Evolutionary conservation across 306 rosid genomes (phyloP), one percentile per base, ranked within the genome.

Genomic region (Vigna mungo): DNA sequence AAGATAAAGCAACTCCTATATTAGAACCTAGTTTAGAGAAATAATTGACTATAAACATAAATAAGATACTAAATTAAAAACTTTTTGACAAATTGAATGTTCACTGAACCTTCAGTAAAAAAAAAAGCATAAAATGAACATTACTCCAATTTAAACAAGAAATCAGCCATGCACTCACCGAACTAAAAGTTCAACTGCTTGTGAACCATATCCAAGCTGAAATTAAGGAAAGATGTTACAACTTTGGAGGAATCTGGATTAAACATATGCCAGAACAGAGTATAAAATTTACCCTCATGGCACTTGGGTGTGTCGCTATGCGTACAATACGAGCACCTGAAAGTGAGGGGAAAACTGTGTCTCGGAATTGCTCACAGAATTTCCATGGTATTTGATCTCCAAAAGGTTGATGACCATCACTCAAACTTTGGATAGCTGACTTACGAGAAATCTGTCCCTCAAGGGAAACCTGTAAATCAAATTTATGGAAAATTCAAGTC

Each of bases 341-440:
- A 55, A 95, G 95, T 55, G 88, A 86, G 20, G 98, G 98, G 49
- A 95, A 92, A 77, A 78, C 92, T 0, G 91, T 87, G 78, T 92
- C 98, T 70, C 91, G 96, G 74, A 90, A 95, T 81, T 90, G 96
- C 85, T 95, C 99, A 82, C 90, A 88, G 78, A 95, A 90, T 84
- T 95, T 95, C 97, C 97, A 92, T 41, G 99, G 96, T 80, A 92
- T 88, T 87, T 92, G 97, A 82, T 95, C 99, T 68, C 99, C 99
- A 76, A 14, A 85, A 64, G 97, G 99, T 81, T 86, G 92, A 86
- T 80, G 88, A 81, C 99, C 97, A 80, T 85, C 83, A 68, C 94
- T 92, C 73, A 90, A 82, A 83, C 96, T 91, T 77, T 63, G 89
- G 20, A 87, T 81, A 16, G 96, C 99, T 80, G 97, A 92, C 72